Conservation (phyloP, 345 rosid species). For the Geranium brycei region DNA sequence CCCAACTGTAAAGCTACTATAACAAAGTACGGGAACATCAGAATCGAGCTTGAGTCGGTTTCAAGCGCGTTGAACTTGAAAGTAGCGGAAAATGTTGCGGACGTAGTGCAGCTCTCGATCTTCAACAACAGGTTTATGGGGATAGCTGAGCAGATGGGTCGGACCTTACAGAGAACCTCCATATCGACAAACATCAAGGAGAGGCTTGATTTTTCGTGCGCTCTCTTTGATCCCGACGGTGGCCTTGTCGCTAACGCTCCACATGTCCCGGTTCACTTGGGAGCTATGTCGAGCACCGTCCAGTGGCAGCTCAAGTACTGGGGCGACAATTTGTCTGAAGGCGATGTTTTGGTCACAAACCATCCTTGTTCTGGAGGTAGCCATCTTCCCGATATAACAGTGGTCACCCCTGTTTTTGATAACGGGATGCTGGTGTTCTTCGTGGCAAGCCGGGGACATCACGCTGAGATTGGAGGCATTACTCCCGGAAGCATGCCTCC, state of each 20-base stretch:
- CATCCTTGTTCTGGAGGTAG: constrained; percentile 98
- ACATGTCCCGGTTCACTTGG: constrained; percentile 92
- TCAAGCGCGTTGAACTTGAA: constrained; percentile 15
- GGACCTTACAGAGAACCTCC: constrained; percentile 91
- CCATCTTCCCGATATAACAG: constrained; percentile 95
- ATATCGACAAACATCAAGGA: constrained; percentile 95
- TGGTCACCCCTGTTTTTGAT: constrained; percentile 82
- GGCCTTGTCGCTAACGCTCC: constrained; percentile 97
- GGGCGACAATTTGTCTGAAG: constrained; percentile 63
- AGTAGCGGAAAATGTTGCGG: constrained; percentile 65
- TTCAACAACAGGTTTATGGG: constrained; percentile 98
- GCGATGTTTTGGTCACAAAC: constrained; percentile 85
- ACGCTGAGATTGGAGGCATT: constrained; percentile 97
- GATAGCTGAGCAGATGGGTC: constrained; percentile 98
- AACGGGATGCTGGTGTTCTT: constrained; percentile 70
- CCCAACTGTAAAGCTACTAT: constrained; percentile 69
- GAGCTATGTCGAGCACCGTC: constrained; percentile 95
- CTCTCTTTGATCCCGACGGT: constrained; percentile 88
- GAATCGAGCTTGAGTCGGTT: constrained; percentile 46
- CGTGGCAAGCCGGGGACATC: constrained; percentile 97
- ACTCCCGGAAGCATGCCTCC: constrained; percentile 99
- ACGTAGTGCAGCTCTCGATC: constrained; percentile 90
- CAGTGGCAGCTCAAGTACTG: constrained; percentile 81
- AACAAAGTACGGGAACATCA: constrained; percentile 85
- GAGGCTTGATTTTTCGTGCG: constrained; percentile 90